Evolutionary conservation across 2,329 filamentous ascomycete genomes (phyloP).

Genomic region (Pseudopyricularia cyperi): DNA sequence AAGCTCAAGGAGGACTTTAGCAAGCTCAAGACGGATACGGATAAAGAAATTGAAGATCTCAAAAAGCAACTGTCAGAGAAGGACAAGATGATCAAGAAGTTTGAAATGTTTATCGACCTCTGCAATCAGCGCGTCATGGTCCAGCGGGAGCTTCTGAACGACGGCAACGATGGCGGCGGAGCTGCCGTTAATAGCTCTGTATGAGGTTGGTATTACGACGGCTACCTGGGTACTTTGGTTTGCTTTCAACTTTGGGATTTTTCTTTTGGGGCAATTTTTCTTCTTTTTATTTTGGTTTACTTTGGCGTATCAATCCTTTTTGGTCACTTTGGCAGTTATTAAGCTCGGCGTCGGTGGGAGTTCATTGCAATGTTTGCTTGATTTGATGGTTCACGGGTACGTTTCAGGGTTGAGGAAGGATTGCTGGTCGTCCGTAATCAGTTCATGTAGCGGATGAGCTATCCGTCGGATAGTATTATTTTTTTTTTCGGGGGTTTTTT

Average conservation of each 20-base stretch:
- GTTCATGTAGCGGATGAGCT: not conserved
- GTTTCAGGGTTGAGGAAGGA: not conserved
- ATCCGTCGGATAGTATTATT: not conserved
- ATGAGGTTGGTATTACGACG: not conserved
- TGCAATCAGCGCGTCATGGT: conserved; percentile 55
- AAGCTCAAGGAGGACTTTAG: conserved; percentile 43
- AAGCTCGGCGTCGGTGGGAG: not conserved
- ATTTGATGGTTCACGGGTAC: not conserved
- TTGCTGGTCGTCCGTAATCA: not conserved
- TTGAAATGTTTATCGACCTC: conserved; percentile 59
- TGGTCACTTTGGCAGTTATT: not conserved
- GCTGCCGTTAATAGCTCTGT: not conserved
- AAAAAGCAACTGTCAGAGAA: conserved; percentile 49
- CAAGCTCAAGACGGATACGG: conserved; percentile 39
- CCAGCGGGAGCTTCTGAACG: conserved; percentile 38
- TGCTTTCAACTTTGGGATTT: too few relatives aligned
- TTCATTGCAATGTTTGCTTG: not conserved
- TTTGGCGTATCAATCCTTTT: too few relatives aligned
- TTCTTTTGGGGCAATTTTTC: too few relatives aligned
- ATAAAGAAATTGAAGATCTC: conserved; percentile 44
- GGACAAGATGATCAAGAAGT: conserved; percentile 47
- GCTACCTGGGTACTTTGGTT: not conserved
- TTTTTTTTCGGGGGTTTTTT: not conserved
- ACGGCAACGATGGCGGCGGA: conserved; percentile 12
- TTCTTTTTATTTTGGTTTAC: not conserved